Evolutionary conservation across 1,284 basidiomycete species (phyloP).

Genomic region (Microbotryum scabiosae): DNA sequence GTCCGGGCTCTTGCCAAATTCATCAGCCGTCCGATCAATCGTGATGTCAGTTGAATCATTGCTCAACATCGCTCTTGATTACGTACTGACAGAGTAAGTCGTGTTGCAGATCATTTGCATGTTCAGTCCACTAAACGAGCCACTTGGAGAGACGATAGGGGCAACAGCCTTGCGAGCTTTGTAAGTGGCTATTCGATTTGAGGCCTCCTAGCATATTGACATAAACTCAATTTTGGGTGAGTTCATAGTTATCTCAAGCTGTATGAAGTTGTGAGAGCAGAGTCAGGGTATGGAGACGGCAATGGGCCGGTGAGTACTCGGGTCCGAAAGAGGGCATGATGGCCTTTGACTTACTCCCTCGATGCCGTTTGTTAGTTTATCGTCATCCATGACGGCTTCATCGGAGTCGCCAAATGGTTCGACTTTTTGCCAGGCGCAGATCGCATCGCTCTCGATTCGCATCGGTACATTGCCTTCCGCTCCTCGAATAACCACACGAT

Average conservation of each 20-base stretch:
- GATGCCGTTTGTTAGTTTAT: not conserved
- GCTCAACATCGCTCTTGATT: conserved; percentile 58
- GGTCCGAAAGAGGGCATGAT: no score
- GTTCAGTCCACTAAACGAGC: conserved; percentile 16
- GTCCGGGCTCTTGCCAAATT: conserved; percentile 33
- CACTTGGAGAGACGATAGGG: conserved; percentile 22
- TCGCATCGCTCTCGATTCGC: conserved; percentile 62
- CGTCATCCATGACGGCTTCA: conserved; percentile 28
- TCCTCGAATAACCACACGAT: conserved; percentile 11
- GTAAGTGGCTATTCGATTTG: not conserved
- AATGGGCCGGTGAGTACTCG: conserved; percentile 16
- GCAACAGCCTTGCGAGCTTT: conserved; percentile 1
- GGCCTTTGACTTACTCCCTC: no score
- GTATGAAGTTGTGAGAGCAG: conserved; percentile 44
- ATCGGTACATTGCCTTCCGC: conserved; percentile 42
- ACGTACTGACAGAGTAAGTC: conserved; percentile 42
- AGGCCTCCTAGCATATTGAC: no score
- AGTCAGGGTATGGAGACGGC: conserved; percentile 45
- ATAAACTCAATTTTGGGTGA: no score
- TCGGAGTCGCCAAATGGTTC: conserved; percentile 16
- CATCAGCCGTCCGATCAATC: conserved; percentile 41
- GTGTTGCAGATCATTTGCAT: conserved; percentile 32
- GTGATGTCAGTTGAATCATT: conserved; percentile 63
- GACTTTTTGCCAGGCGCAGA: conserved; percentile 48
- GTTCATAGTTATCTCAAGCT: conserved; percentile 27